Conservation (phyloP, 352 stramenopile species). For the Elongisporangium undulatum region DNA sequence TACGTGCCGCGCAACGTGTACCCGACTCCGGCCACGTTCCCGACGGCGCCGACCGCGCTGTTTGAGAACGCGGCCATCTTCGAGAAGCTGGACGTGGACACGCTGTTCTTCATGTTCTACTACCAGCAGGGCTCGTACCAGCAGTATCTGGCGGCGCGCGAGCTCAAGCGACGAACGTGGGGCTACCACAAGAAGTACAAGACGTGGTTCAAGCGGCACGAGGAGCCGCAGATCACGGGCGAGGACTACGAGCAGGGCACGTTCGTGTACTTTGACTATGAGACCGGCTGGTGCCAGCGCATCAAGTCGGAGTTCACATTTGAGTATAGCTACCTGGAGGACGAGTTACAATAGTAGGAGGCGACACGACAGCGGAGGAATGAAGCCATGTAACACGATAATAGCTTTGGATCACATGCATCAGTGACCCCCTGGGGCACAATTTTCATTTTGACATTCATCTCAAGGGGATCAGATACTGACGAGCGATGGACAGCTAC, state of each 20-base stretch:
- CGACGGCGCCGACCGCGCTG: slow-evolving; percentile 81
- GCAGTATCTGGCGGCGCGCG: slow-evolving; percentile 97
- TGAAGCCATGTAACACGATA: not conserved
- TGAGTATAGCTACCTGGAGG: slow-evolving; percentile 97
- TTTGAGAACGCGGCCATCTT: slow-evolving; percentile 95
- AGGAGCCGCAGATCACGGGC: slow-evolving; percentile 94
- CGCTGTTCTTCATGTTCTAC: slow-evolving; percentile 99
- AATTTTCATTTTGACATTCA: not conserved
- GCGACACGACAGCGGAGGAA: not conserved
- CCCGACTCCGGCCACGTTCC: slow-evolving; percentile 88
- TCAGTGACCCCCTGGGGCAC: not conserved
- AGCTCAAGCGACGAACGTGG: slow-evolving; percentile 99
- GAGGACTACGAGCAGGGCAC: slow-evolving; percentile 99
- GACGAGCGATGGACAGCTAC: slow-evolving; percentile 14
- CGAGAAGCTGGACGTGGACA: slow-evolving; percentile 97
- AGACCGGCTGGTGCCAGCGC: slow-evolving; percentile 97
- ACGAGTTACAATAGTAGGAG: slow-evolving; percentile 67
- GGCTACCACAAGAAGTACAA: slow-evolving; percentile 99
- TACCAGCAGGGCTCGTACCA: slow-evolving; percentile 99
- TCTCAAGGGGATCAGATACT: not conserved
- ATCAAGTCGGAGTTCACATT: slow-evolving; percentile 99
- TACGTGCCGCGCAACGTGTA: slow-evolving; percentile 97
- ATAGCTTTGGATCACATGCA: not conserved
- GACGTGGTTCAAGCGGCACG: slow-evolving; percentile 99
- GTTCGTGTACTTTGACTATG: slow-evolving; percentile 99